Evolutionary conservation across 306 rosid species (phyloP).

Genomic region (Inga laurina): DNA sequence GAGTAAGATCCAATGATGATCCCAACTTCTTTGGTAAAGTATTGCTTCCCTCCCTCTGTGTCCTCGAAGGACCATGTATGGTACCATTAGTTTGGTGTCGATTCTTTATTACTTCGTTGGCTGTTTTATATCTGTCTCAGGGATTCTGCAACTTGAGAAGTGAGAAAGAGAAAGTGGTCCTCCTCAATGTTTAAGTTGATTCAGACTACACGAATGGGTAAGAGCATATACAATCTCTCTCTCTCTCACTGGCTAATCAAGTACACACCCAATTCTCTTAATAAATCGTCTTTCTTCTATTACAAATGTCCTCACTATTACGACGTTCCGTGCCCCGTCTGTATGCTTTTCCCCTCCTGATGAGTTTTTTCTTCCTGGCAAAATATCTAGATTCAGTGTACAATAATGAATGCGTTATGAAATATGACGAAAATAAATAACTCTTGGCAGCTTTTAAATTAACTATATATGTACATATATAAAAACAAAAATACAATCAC

Average conservation of each 20-base stretch:
- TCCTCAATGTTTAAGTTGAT: neutral
- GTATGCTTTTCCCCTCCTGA: neutral
- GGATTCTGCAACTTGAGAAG: neutral
- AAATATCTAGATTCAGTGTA: neutral
- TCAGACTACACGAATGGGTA: constrained; percentile 22
- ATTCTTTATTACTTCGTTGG: constrained; percentile 18
- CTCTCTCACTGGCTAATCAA: neutral
- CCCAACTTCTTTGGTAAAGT: constrained; percentile 9
- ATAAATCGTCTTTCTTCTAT: neutral
- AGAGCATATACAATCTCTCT: neutral
- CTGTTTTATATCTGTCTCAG: constrained; percentile 16
- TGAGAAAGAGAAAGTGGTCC: constrained; percentile 11
- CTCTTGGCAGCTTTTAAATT: neutral
- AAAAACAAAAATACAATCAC: neutral
- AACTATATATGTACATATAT: neutral
- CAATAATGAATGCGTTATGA: neutral
- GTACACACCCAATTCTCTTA: neutral
- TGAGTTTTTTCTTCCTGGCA: neutral
- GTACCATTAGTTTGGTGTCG: constrained; percentile 21
- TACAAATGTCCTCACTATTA: neutral
- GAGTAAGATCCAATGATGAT: neutral
- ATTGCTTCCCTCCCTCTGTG: neutral
- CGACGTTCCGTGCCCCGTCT: neutral
- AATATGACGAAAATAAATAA: neutral
- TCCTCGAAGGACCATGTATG: neutral